phyloP scores from a whole-genome alignment of 1,284 basidiomycete species.

The Mycosarcoma maydis region DNA sequence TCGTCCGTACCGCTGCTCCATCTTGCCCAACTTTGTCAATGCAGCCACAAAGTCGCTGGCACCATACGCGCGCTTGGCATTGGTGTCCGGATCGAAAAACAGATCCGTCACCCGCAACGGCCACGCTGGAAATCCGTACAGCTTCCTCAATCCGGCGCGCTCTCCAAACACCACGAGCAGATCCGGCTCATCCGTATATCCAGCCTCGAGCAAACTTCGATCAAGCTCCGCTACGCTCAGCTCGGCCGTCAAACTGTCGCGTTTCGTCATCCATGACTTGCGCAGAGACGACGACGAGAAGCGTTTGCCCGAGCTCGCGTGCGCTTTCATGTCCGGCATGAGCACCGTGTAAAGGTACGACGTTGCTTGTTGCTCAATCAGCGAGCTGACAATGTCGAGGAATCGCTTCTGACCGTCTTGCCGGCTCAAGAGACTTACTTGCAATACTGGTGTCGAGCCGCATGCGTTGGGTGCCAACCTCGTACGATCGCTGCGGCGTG shows the following conservation, averaged over 20 bases:
- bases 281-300: conserved; percentile 25
- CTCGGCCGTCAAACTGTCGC: neutral
- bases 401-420: conserved; percentile 17
- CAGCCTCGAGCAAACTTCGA: neutral
- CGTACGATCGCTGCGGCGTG: neutral
- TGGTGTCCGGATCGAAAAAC: conserved; percentile 22
- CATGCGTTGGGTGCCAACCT: neutral
- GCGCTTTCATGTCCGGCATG: conserved; percentile 7
- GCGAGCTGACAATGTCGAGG: conserved; percentile 2
- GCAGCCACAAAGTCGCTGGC: conserved; percentile 21
- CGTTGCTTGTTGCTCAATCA: neutral
- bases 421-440: conserved; percentile 14
- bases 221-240: conserved; percentile 15
- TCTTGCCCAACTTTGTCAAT: conserved; percentile 21
- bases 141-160: conserved; percentile 1
- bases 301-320: neutral
- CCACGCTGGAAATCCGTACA: conserved; percentile 45
- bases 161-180: conserved; percentile 29
- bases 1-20: conserved; percentile 35
- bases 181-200: conserved; percentile 32
- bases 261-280: conserved; percentile 20
- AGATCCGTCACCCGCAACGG: conserved; percentile 34
- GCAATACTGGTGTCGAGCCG: too few relatives aligned
- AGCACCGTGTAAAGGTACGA: conserved; percentile 6
- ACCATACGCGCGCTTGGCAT: conserved; percentile 1